phyloP scores from a whole-genome alignment of 495 filamentous ascomycete genomes.

The Neurospora sp. region DNA sequence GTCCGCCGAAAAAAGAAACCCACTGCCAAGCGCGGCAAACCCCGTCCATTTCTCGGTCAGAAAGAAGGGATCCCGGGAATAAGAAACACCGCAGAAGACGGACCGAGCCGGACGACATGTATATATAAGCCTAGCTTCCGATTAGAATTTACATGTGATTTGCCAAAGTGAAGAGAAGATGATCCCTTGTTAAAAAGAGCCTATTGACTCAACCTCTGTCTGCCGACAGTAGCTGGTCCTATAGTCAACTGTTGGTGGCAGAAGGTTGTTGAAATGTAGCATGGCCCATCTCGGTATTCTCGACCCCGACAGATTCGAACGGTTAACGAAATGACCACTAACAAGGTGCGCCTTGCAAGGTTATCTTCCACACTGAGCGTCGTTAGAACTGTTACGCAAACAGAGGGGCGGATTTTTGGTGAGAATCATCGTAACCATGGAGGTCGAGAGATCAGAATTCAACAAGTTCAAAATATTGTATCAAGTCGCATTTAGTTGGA shows the following conservation, averaged over 20 bases:
- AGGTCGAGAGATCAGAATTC: background rate
- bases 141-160: background rate
- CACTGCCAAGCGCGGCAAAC: background rate
- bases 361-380: background rate
- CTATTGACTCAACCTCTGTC: background rate
- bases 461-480: background rate
- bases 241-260: background rate
- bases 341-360: background rate
- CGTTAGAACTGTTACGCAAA: background rate
- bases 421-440: background rate
- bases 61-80: background rate
- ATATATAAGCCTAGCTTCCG: background rate
- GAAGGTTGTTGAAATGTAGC: background rate
- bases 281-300: background rate
- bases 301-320: background rate
- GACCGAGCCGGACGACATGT: background rate
- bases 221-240: too few species aligned
- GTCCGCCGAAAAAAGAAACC: background rate
- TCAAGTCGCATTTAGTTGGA: background rate
- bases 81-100: background rate
- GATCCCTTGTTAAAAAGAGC: background rate
- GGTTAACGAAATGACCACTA: background rate
- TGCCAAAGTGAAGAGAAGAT: background rate
- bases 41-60: background rate
- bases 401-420: background rate